Evolutionary conservation across 768 basidiomycete genomes (phyloP), one percentile per base, ranked within the genome.

Genomic region (Auriculariales sp.): DNA sequence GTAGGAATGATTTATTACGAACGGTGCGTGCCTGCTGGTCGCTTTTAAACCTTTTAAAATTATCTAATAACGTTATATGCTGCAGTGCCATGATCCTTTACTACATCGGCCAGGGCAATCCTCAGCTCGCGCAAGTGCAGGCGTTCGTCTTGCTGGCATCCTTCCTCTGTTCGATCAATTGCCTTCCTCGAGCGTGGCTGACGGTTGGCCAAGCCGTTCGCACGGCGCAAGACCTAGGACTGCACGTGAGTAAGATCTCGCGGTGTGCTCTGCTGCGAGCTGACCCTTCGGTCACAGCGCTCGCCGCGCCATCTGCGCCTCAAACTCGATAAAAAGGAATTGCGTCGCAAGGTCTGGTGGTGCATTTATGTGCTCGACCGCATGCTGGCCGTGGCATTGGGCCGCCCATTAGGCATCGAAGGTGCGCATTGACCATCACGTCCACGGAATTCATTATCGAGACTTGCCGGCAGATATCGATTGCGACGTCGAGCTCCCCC

Each of bases 111-210:
- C 81, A 91, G 60, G 78, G 86, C 36, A 85, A 81, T 49, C 87
- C 80, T 33, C 84, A 91, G 62, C 70, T 85, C 47, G 75, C 80
- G 29, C 91, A 93, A 63, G 90, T 93, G 28, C 91, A 93, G 68
- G 85, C 85, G 64, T 83, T 92, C 61, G 77, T 88, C 54, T 72
- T 94, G 49, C 76, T 54, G 27, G 44, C 53, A 53, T 57, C 89
- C 1, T 93, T 91, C 68, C 70, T 94, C 52, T 92, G 90, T 61
- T 90, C 89, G 49, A 74, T 93, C 57, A 94, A 94, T 59, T 91
- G 90, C 60, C 75, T 94, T 47, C 91, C 91, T 2, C 91, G 92
- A 66, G 88, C 90, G 28, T 94, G 91, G 91, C 77, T 93, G 54
- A 72, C 92, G 51, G 77, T 91, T 49, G 91, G 91, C 35, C 91